phyloP scores from a whole-genome alignment of 176 grass and related monocot species.

The Metroxylon sagu region DNA sequence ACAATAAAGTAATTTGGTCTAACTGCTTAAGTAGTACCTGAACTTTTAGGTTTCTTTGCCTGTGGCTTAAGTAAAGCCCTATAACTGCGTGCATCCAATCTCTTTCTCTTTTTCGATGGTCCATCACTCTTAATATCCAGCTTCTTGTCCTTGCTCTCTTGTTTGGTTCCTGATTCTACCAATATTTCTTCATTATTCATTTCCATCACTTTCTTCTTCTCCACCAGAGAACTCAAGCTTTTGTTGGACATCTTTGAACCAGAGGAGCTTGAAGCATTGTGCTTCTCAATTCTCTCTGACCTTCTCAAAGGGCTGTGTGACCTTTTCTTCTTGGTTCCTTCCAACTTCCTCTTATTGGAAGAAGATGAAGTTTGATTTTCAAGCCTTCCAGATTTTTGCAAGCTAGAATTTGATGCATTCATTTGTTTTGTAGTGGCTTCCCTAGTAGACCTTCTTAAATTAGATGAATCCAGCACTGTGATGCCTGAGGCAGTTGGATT shows the following conservation, averaged over 20 bases:
- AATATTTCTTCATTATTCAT: background rate
- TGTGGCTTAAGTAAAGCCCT: background rate
- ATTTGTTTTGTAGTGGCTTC: background rate
- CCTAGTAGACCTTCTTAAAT: background rate
- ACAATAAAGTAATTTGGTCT: too few relatives aligned
- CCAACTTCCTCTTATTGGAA: background rate
- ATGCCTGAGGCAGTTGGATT: background rate
- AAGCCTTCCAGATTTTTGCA: background rate
- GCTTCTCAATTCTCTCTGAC: slow-evolving; percentile 9
- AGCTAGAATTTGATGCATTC: background rate
- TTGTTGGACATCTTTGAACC: background rate
- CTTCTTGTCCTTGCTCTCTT: background rate
- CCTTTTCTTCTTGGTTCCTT: background rate
- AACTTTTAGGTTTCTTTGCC: slow-evolving; percentile 5
- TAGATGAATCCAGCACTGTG: background rate
- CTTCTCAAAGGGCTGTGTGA: background rate
- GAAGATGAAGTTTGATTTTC: background rate
- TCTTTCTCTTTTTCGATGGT: slow-evolving; percentile 2
- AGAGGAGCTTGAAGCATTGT: background rate
- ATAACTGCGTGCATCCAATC: background rate
- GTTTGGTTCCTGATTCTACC: background rate
- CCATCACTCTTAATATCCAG: background rate
- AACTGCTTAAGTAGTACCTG: slow-evolving; percentile 4
- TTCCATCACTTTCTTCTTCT: background rate
- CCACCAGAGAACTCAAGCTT: background rate